Evolutionary conservation across 2,329 filamentous ascomycete species (phyloP), one percentile per base, ranked within the genome.

Genomic region (Monosporascus sp.): DNA sequence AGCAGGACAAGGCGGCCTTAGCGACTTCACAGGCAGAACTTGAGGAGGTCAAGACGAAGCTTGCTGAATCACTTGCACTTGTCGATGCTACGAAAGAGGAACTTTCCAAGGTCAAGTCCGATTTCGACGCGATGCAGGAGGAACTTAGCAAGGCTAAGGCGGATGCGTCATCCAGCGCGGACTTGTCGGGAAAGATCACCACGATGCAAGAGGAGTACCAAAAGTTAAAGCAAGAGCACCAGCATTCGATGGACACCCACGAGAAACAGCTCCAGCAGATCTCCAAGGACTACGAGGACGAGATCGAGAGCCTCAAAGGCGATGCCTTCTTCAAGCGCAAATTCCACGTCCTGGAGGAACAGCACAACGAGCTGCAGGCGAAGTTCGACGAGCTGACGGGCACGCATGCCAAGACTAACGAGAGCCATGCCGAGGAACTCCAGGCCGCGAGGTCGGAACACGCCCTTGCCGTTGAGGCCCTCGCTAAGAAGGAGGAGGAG

Each of bases 321-420:
- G 82, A 86, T 57, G 82, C 83, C 15, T 80, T 80, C 65, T 84
- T 84, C 69, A 85, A 84, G 71, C 78, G 79, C 58, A 82, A 85
- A 67, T 86, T 81, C 56, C 77, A 84, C 54, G 79, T 82, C 38
- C 74, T 87, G 6, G 81, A 85, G 63, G 67, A 66, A 5, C 77
- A 84, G 65, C 78, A 86, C 65, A 73, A 72, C 11, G 79, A 58
- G 40, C 49, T 65, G 26, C 43, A 59, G 48, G 53, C 58, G 26
- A 52, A 52, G 24, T 46, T 37, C 24, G 43, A 52, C 20, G 44
- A 37, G 59, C 71, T 80, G 46, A 59, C 54, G 22, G 57, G 66
- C 47, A 53, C 61, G 8, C 66, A 70, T 40, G 56, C 63, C 37
- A 68, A 74, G 40, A 69, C 70, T 31, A 51, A 66, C 11, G 71